Base-by-base conservation (phyloP, 2,329 filamentous ascomycete species). In the Colletotrichum graminicola region DNA sequence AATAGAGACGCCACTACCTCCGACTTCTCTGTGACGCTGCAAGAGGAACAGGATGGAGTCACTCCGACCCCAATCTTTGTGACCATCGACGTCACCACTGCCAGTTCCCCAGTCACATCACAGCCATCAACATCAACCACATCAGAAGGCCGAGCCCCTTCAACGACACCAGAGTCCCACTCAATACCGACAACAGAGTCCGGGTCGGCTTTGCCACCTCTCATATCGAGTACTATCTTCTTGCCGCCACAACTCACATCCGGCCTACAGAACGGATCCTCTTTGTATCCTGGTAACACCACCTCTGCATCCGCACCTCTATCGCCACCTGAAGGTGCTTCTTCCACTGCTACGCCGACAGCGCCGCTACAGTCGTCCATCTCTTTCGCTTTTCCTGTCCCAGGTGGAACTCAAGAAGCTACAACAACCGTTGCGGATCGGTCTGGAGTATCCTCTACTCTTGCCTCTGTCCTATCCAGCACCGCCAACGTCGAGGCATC, bases 21-120 rank as follows among this genome's bases (percentile, higher is more conserved):
- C 29, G n/a, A 18, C 26, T 34, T 36, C 29, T 41, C 55, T 3
- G 43, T 62, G n/a, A 61, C 21, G 10, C 52, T 47, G 7, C 61
- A 65, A 23, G 26, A 66, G 21, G 64, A 74, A 21, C 49, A 71
- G 10, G 73, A 71, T 55, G 71, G 66, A 21, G 43, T 49, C 23
- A 72, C 73, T 5, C 73, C 73, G 47, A 73, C 60, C 29, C 73
- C 73, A 34, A 68, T 74, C 36, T 74, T 74, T 43, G 61, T 66
- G 11, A 74, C 73, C 32, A 56, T 74, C 21, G 59, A 61, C 11
- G 56, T 62, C 47, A 26, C 60, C 7, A 56, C 62, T 29, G 57
- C 49, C 23, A 26, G 54, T 26, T 21, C 36, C 23, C 26, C 60
- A 10, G 52, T 39, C 14, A 51, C 69, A 41, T 62, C 67, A 14